phyloP scores from a whole-genome alignment of 1,139 yeast genomes.

The Chernovozyma aurita region DNA sequence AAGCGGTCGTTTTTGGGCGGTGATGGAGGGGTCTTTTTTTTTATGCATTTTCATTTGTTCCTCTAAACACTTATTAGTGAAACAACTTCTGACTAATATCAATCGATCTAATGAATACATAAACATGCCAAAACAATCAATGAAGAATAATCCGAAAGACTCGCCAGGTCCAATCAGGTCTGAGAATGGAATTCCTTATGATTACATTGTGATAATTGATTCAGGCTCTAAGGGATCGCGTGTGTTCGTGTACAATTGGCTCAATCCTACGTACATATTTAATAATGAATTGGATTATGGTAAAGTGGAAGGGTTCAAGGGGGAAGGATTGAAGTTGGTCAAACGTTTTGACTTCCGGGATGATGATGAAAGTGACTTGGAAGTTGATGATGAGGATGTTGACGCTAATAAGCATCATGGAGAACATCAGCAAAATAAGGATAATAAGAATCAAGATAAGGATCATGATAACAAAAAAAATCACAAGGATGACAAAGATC shows the following conservation, averaged over 20 bases:
- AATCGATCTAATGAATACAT: too few relatives aligned
- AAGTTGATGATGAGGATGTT: conserved; percentile 15
- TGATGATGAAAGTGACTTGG: conserved; percentile 10
- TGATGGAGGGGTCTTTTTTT: too few relatives aligned
- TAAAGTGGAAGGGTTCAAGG: not conserved
- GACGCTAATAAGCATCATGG: conserved; percentile 14
- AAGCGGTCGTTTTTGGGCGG: too few relatives aligned
- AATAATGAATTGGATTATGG: conserved; percentile 15
- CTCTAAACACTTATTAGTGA: too few relatives aligned
- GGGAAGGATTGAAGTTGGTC: conserved; percentile 12
- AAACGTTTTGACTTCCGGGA: conserved; percentile 11
- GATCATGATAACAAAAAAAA: conserved; percentile 4
- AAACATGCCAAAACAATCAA: too few relatives aligned
- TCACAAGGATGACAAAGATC: conserved; percentile 1
- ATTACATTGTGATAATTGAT: conserved; percentile 70
- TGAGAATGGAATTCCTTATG: conserved; percentile 44
- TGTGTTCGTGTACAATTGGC: conserved; percentile 68
- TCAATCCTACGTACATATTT: conserved; percentile 40
- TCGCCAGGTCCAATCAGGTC: conserved; percentile 35
- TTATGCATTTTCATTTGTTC: too few relatives aligned
- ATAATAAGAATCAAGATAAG: conserved; percentile 7
- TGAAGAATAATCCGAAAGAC: too few relatives aligned
- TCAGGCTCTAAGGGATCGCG: conserved; percentile 84
- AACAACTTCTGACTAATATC: too few relatives aligned
- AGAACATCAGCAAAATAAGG: conserved; percentile 10